Evolutionary conservation across 192 early-diverging fungal genomes (phyloP).

Genomic region (Dissophora ornata): DNA sequence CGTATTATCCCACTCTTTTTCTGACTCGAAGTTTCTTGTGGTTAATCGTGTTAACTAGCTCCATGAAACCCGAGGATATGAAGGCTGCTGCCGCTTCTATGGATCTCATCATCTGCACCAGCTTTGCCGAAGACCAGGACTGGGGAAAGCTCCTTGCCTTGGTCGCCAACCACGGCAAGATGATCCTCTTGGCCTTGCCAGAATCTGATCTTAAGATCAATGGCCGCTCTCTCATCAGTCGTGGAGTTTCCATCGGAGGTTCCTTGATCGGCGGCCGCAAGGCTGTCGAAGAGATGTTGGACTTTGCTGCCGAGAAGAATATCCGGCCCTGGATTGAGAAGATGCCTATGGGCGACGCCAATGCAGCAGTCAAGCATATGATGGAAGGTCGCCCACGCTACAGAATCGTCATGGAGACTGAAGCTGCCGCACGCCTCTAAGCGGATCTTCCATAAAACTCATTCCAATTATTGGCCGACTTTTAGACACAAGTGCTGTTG

Average conservation of each 20-base stretch:
- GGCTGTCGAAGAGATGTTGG: slow-evolving; percentile 72
- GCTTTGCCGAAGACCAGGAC: slow-evolving; percentile 50
- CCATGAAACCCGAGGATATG: slow-evolving; percentile 37
- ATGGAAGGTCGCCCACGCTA: slow-evolving; percentile 74
- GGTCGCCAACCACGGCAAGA: slow-evolving; percentile 67
- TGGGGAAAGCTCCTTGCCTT: slow-evolving; percentile 61
- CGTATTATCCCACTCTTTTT: not conserved
- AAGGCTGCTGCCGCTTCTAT: slow-evolving; percentile 29
- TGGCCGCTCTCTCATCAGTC: slow-evolving; percentile 50
- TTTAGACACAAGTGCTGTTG: too few species aligned
- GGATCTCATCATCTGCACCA: slow-evolving; percentile 53
- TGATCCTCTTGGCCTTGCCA: slow-evolving; percentile 76
- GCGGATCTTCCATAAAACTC: too few species aligned
- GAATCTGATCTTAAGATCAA: slow-evolving; percentile 63
- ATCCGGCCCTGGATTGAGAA: slow-evolving; percentile 75
- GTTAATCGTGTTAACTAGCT: too few species aligned
- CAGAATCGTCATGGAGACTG: slow-evolving; percentile 77
- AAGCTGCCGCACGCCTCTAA: slow-evolving; percentile 43
- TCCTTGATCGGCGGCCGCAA: slow-evolving; percentile 73
- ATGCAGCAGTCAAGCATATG: slow-evolving; percentile 70
- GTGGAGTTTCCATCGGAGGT: slow-evolving; percentile 67
- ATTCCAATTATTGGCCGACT: too few species aligned
- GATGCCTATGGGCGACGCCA: slow-evolving; percentile 69
- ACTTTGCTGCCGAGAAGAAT: slow-evolving; percentile 70
- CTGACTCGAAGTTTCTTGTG: too few species aligned